Percentiles rank a stretch among this genome's conserved stretches.
Evolutionary conservation across 2,329 filamentous ascomycete species (phyloP).

Genomic region (Trichophyton equinum): DNA sequence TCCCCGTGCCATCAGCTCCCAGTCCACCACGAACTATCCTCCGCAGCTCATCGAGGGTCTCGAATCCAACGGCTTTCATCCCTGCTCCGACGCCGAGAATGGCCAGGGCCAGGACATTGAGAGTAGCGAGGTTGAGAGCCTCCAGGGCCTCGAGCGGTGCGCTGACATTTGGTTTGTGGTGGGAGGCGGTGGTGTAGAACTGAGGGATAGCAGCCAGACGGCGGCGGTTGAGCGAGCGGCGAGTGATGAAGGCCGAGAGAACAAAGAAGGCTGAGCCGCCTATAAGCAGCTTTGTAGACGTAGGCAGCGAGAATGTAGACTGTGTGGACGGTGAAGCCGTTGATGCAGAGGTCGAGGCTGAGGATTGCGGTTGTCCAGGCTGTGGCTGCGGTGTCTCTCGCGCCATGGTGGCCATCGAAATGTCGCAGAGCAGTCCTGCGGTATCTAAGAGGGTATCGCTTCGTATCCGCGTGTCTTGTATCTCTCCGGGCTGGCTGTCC

Average conservation of each 20-base stretch:
- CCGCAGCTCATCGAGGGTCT: constrained; percentile 53
- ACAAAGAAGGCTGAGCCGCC: constrained; percentile 64
- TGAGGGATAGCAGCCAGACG: constrained; percentile 50
- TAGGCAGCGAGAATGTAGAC: not conserved
- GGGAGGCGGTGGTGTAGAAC: constrained; percentile 50
- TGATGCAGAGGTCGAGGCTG: constrained; percentile 1
- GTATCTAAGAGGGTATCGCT: not conserved
- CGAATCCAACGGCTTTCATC: constrained; percentile 67
- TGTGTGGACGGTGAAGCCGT: constrained; percentile 5
- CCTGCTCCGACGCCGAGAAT: constrained; percentile 63
- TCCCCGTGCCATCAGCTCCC: constrained; percentile 46
- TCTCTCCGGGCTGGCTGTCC: not conserved
- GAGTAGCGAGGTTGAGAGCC: constrained; percentile 72
- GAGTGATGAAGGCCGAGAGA: constrained; percentile 57
- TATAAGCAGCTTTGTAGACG: constrained; percentile 45
- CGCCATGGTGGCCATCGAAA: not conserved
- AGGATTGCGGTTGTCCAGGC: not conserved
- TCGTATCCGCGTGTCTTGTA: not conserved
- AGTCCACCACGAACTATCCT: constrained; percentile 46
- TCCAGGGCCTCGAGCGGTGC: constrained; percentile 63
- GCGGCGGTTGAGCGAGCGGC: constrained; percentile 56
- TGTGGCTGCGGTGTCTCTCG: not conserved
- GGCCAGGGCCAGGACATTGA: constrained; percentile 66
- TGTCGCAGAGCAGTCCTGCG: not conserved
- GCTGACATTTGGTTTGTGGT: constrained; percentile 39